Evolutionary conservation across 495 filamentous ascomycete species (phyloP).

Genomic region (Xylaria cubensis): DNA sequence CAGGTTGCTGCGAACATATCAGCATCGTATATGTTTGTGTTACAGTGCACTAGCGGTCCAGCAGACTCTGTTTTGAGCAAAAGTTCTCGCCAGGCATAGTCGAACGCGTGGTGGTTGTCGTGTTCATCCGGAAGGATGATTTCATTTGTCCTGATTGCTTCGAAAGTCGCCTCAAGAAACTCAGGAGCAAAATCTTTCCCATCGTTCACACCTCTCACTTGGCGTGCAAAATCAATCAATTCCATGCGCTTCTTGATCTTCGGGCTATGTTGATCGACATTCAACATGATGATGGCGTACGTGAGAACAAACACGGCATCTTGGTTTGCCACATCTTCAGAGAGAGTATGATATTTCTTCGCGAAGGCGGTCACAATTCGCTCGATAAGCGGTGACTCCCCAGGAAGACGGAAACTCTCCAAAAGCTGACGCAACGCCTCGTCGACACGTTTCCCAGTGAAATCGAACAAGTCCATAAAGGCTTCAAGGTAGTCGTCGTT

Average conservation of each 20-base stretch:
- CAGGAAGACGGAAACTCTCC: constrained; percentile 91
- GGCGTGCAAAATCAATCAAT: constrained; percentile 77
- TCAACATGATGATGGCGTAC: constrained; percentile 95
- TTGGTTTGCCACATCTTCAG: constrained; percentile 80
- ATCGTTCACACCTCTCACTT: constrained; percentile 86
- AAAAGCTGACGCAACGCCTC: constrained; percentile 88
- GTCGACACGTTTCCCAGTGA: constrained; percentile 82
- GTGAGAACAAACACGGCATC: constrained; percentile 91
- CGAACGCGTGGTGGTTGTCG: constrained; percentile 93
- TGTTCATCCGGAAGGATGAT: constrained; percentile 98
- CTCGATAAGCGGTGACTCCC: constrained; percentile 92
- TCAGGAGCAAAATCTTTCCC: constrained; percentile 84
- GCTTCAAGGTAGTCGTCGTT: constrained; percentile 82
- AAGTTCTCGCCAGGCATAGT: constrained; percentile 96
- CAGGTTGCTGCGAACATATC: constrained; percentile 98
- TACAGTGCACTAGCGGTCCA: constrained; percentile 75
- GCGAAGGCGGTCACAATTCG: constrained; percentile 87
- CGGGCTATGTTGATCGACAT: constrained; percentile 93
- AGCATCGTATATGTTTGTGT: constrained; percentile 94
- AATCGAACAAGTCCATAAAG: constrained; percentile 87
- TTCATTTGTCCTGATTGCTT: constrained; percentile 89
- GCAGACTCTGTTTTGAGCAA: constrained; percentile 82
- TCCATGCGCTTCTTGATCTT: constrained; percentile 93
- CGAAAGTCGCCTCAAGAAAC: constrained; percentile 87
- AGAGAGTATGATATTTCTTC: constrained; percentile 83